These are phyloP conservation scores for Cyberlindnera lachancei DNA, from an alignment of 805 yeast species.

Conservation along the genomic window DNA sequence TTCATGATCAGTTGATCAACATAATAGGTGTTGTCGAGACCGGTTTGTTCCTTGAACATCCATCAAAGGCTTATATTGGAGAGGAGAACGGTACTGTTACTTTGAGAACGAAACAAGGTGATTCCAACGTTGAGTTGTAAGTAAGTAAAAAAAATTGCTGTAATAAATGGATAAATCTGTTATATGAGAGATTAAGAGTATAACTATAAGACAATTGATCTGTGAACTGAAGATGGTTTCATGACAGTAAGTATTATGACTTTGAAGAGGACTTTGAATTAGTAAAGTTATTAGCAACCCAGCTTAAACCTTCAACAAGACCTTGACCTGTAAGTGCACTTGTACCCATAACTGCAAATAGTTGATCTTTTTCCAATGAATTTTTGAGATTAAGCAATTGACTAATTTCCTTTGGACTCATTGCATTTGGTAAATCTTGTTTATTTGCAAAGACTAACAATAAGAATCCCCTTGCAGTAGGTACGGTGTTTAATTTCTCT, in stretches of 20 bases:
- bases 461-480: constrained; percentile 58
- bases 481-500: constrained; percentile 56
- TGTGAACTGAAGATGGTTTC: too few relatives aligned
- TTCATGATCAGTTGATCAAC: constrained; percentile 61
- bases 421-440: constrained; percentile 89
- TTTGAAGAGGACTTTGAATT: neutral
- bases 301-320: constrained; percentile 75
- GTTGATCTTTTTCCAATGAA: constrained; percentile 53
- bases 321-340: constrained; percentile 90
- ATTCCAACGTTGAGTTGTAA: constrained; percentile 2
- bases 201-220: too few relatives aligned
- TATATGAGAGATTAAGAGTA: too few relatives aligned
- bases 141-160: too few relatives aligned
- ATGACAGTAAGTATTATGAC: too few relatives aligned
- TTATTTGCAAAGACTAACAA: constrained; percentile 85
- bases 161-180: too few relatives aligned
- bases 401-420: constrained; percentile 80
- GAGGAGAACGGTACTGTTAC: constrained; percentile 63
- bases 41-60: constrained; percentile 71
- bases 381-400: constrained; percentile 58
- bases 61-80: constrained; percentile 83
- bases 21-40: constrained; percentile 95
- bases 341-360: constrained; percentile 90
- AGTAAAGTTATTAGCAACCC: constrained; percentile 65
- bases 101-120: constrained; percentile 24